Percentiles rank a stretch among this genome's conserved stretches.
Evolutionary conservation across 2,329 filamentous ascomycete species (phyloP).

Genomic region (Phaeophleospora eucalypticola): DNA sequence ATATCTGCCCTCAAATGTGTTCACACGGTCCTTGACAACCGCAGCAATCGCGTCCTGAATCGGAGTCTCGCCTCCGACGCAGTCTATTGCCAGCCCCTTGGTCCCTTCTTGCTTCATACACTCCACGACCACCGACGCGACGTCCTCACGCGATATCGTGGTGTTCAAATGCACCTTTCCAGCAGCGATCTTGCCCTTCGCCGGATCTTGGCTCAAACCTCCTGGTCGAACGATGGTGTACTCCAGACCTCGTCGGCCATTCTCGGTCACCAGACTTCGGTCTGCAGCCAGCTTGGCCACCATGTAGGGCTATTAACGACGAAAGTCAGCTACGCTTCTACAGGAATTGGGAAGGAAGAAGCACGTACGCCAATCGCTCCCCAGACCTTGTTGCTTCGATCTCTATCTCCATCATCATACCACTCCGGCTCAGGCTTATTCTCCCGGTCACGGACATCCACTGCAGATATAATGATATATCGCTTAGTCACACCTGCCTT

Average conservation of each 20-base stretch:
- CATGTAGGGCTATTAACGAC: conserved; percentile 33
- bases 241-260: conserved; percentile 36
- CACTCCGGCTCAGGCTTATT: conserved; percentile 39
- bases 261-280: conserved; percentile 37
- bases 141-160: conserved; percentile 52
- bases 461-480: conserved; percentile 63
- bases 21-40: conserved; percentile 36
- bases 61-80: conserved; percentile 39
- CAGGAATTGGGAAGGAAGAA: neutral
- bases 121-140: conserved; percentile 56
- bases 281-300: conserved; percentile 44
- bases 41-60: conserved; percentile 38
- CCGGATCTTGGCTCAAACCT: conserved; percentile 45
- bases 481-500: conserved; percentile 51
- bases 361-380: conserved; percentile 30
- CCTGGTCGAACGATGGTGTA: conserved; percentile 47
- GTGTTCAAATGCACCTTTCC: conserved; percentile 40
- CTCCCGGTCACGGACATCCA: conserved; percentile 49
- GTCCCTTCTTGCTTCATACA: conserved; percentile 50
- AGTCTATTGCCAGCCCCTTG: conserved; percentile 42
- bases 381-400: conserved; percentile 38
- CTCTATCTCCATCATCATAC: conserved; percentile 41
- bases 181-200: conserved; percentile 38
- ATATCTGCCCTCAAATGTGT: conserved; percentile 35
- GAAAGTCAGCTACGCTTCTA: too few species aligned